Evolutionary conservation across 2,329 filamentous ascomycete genomes (phyloP).

Genomic region (Penicillium expansum): DNA sequence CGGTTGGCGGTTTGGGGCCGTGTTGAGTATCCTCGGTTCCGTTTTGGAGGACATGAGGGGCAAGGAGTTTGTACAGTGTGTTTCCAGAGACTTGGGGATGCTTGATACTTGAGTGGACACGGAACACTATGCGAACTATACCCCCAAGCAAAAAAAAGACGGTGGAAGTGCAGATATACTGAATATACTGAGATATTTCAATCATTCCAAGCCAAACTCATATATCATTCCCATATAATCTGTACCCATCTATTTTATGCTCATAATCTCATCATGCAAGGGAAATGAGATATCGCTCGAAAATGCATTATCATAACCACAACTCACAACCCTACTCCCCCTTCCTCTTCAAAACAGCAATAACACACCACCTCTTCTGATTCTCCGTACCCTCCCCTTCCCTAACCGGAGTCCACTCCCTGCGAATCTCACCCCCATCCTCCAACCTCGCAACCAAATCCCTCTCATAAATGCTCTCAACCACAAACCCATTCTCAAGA

Average conservation of each 20-base stretch:
- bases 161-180: not conserved
- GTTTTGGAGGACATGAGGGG: slow-evolving; percentile 83
- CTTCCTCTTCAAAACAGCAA: slow-evolving; percentile 44
- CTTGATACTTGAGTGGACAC: not conserved
- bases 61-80: slow-evolving; percentile 86
- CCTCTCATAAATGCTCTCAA: slow-evolving; percentile 56
- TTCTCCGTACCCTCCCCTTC: slow-evolving; percentile 51
- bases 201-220: too few species aligned
- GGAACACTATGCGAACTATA: not conserved
- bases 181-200: not conserved
- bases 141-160: not conserved
- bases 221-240: too few species aligned
- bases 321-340: slow-evolving; percentile 3
- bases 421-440: slow-evolving; percentile 44
- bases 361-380: slow-evolving; percentile 57
- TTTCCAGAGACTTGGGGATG: slow-evolving; percentile 56
- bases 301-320: not conserved
- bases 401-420: slow-evolving; percentile 44
- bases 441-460: slow-evolving; percentile 45
- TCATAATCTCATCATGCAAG: not conserved
- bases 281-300: not conserved
- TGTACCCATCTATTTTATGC: not conserved
- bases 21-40: slow-evolving; percentile 81
- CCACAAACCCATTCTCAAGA: slow-evolving; percentile 44
- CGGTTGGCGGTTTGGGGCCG: slow-evolving; percentile 62